phyloP scores from a whole-genome alignment of 345 rosid species.

The Euclidium syriacum region DNA sequence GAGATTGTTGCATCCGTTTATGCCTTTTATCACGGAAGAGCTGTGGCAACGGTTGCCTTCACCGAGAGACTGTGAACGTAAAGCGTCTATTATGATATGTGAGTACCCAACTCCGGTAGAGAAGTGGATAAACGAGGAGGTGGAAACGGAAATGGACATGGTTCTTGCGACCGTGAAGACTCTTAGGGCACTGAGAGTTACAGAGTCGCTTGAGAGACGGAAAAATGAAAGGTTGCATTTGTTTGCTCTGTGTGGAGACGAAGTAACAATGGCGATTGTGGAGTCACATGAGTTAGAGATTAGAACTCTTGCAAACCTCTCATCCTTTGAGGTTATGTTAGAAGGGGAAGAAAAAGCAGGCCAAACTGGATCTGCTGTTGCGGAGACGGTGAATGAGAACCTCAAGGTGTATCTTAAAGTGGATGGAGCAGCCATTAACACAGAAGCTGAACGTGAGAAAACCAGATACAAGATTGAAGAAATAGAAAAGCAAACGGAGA shows the following conservation, averaged over 20 bases:
- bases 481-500: too few relatives aligned
- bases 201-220: constrained; percentile 50
- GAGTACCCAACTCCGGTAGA: constrained; percentile 57
- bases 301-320: constrained; percentile 54
- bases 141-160: constrained; percentile 62
- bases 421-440: too few relatives aligned
- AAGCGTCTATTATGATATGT: constrained; percentile 64
- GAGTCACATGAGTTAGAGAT: constrained; percentile 54
- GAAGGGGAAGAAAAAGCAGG: constrained; percentile 27
- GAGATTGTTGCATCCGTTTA: constrained; percentile 77
- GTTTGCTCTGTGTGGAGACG: constrained; percentile 56
- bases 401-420: too few relatives aligned
- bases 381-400: too few relatives aligned
- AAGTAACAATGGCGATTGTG: constrained; percentile 38
- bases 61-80: constrained; percentile 27
- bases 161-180: constrained; percentile 55
- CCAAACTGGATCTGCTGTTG: too few relatives aligned
- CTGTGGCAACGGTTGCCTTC: constrained; percentile 79
- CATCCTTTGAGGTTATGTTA: constrained; percentile 56
- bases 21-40: constrained; percentile 84
- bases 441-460: too few relatives aligned
- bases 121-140: constrained; percentile 58
- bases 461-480: too few relatives aligned
- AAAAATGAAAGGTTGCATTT: constrained; percentile 65
- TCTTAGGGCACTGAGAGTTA: constrained; percentile 55